Conservation (phyloP, 2,329 filamentous ascomycete genomes). For the Clonostachys solani region DNA sequence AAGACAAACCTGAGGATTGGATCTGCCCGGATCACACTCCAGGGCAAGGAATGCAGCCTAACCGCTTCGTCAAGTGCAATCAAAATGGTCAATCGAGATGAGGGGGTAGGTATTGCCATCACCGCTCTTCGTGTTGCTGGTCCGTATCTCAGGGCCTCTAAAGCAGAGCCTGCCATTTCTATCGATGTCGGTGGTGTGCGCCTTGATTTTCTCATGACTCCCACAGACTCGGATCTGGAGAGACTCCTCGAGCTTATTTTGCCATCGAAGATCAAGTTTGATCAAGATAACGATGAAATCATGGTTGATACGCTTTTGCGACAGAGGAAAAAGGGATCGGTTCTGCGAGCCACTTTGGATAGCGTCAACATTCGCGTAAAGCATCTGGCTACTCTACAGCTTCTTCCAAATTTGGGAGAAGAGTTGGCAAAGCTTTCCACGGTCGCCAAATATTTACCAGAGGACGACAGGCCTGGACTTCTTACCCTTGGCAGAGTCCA, state of each 20-base stretch:
- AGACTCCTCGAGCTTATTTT: conserved; percentile 81
- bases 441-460: conserved; percentile 90
- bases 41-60: conserved; percentile 73
- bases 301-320: conserved; percentile 86
- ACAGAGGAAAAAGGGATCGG: conserved; percentile 81
- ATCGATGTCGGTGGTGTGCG: conserved; percentile 62
- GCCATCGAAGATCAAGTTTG: conserved; percentile 85
- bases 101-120: conserved; percentile 68
- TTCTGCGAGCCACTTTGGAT: conserved; percentile 68
- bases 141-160: conserved; percentile 53
- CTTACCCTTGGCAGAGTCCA: conserved; percentile 69
- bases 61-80: conserved; percentile 74
- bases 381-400: conserved; percentile 60
- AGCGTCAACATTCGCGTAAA: conserved; percentile 58
- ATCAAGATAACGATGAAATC: conserved; percentile 84
- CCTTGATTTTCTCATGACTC: conserved; percentile 67
- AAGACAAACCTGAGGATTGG: conserved; percentile 77
- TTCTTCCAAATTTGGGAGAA: conserved; percentile 67
- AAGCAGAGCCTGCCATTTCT: conserved; percentile 55
- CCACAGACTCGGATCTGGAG: conserved; percentile 77
- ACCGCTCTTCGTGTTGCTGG: conserved; percentile 72
- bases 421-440: conserved; percentile 80
- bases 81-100: conserved; percentile 72
- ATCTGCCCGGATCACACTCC: conserved; percentile 70
- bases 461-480: conserved; percentile 89